Percentiles rank a stretch among this genome's conserved stretches.
Conservation (phyloP, 345 rosid genomes). For the Limnanthes douglasii region DNA sequence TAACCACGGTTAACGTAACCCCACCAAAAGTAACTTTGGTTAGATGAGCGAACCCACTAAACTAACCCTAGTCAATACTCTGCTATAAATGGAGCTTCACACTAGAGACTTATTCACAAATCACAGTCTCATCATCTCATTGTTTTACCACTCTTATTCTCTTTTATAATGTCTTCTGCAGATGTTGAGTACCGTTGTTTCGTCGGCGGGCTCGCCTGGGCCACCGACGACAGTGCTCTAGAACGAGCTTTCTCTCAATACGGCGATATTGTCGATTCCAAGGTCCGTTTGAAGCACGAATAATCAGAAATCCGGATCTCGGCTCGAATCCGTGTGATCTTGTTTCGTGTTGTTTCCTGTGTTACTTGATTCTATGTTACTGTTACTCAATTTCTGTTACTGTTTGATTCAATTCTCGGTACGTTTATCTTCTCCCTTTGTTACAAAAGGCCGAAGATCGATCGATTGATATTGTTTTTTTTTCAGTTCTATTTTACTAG, state of each 20-base stretch:
- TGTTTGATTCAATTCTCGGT: conserved; percentile 37
- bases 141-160: no score
- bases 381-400: conserved; percentile 44
- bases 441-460: conserved; percentile 33
- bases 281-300: conserved; percentile 65
- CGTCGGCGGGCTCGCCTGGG: conserved; percentile 90
- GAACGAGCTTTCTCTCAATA: conserved; percentile 40
- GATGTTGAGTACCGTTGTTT: conserved; percentile 67
- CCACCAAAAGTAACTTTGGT: no score
- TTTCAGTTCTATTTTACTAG: not conserved
- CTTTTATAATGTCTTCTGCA: conserved; percentile 43
- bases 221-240: conserved; percentile 50
- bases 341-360: conserved; percentile 39
- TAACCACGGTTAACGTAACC: no score
- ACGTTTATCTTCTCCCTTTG: conserved; percentile 54
- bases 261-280: conserved; percentile 71
- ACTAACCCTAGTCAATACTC: no score
- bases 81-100: no score
- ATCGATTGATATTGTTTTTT: conserved; percentile 14
- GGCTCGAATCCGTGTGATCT: conserved; percentile 24
- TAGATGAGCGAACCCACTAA: no score
- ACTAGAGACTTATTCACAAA: no score
- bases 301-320: no score
- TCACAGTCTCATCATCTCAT: no score
- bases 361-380: conserved; percentile 34